phyloP scores from a whole-genome alignment of 305 asterid genomes.

The Rubia peregrina region DNA sequence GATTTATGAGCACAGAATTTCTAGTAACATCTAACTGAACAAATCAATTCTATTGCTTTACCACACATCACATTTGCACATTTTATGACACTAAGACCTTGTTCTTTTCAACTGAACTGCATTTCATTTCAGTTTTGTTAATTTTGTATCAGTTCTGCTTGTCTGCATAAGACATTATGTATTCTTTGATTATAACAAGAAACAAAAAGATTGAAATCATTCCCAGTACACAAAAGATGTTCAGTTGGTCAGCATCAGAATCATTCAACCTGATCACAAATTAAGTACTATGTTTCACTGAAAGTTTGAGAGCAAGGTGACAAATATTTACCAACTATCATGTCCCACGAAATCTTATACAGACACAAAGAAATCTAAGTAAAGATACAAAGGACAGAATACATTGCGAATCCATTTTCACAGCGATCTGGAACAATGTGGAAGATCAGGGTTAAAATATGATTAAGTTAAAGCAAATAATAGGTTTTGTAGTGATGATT shows the following conservation, averaged over 20 bases:
- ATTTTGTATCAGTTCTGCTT: too few relatives aligned
- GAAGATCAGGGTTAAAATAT: not conserved
- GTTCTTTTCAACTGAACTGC: not conserved
- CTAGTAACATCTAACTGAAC: not conserved
- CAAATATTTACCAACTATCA: slow-evolving; percentile 31
- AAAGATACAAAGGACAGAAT: slow-evolving; percentile 43
- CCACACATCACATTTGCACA: too few relatives aligned
- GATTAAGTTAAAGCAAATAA: slow-evolving; percentile 13
- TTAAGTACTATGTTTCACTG: slow-evolving; percentile 14
- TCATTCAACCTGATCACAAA: slow-evolving; percentile 11
- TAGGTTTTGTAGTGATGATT: slow-evolving; percentile 10
- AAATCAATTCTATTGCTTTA: too few relatives aligned
- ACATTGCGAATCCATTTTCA: slow-evolving; percentile 25
- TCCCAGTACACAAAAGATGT: slow-evolving; percentile 5
- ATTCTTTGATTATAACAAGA: not conserved
- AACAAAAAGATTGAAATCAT: slow-evolving; percentile 13
- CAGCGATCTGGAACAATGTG: slow-evolving; percentile 9
- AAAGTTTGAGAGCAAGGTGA: slow-evolving; percentile 26
- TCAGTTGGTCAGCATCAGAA: slow-evolving; percentile 18
- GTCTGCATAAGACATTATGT: not conserved
- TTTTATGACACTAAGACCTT: too few relatives aligned
- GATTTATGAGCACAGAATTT: not conserved
- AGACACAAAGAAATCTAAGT: slow-evolving; percentile 43
- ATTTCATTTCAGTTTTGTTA: not conserved
- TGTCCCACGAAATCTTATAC: slow-evolving; percentile 54